Evolutionary conservation across 2,329 filamentous ascomycete species (phyloP), one percentile per base, ranked within the genome.

Genomic region (Colletotrichum incanum): DNA sequence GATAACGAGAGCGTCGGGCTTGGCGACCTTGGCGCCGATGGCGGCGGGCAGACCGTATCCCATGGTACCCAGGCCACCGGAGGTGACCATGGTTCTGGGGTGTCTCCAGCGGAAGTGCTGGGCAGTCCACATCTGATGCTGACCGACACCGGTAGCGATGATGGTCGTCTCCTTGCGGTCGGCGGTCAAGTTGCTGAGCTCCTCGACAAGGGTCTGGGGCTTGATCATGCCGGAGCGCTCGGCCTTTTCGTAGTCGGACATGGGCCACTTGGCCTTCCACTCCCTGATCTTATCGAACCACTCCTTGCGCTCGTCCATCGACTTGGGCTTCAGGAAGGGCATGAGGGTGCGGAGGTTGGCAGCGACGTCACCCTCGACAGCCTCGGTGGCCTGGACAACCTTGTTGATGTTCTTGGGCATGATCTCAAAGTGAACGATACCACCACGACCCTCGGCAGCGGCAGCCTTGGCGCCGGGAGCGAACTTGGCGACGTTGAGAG

Each of bases 361-460:
- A 3, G 92, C 91, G 39, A 98, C 94, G 79, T 98, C 96, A 71
- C 96, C 96, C 84, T 98, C 96, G 23, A 98, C 92, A 56, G 96
- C 96, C 85, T 98, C 95, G 52, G 94, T 98, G 9, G 96, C 95
- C 84, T 98, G 94, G 18, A 99, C 93, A 52, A 98, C 95, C 89
- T 98, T 99, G 91, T 98, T 98, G 86, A 98, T 98, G 87, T 99
- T 98, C 92, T 99, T 99, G 78, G 96, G 96, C 93, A 98, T 93
- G 78, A 99, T 96, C 82, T 98, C 96, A 79, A 98, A 98, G 84
- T 99, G 96, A 20, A 98, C 90, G 78, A 99, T 98, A 79, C 96
- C 96, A 78, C 96, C 96, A 74, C 95, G 93, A 65, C 92, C 92
- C 85, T 98, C 94, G 14, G 89, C 87, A 5, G 94, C 96, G 0